A percentile compares a stretch with the other conserved stretches of the same genome.
phyloP scores from a whole-genome alignment of 805 yeast genomes.

The Priceomyces fermenticarens region DNA sequence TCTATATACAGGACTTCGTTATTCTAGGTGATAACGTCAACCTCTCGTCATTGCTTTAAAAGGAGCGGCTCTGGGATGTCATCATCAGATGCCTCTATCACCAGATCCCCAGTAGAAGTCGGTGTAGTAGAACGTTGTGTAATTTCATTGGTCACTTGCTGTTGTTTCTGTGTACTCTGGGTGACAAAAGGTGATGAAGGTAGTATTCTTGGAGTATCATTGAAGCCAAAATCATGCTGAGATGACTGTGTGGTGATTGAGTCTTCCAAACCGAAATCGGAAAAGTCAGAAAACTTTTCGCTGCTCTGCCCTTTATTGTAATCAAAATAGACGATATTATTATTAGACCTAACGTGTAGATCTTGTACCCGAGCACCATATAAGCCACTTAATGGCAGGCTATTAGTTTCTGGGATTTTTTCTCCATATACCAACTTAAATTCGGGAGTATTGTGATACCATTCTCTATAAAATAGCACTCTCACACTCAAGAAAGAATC shows the following conservation, averaged over 20 bases:
- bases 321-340: conserved; percentile 20
- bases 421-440: conserved; percentile 7
- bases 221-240: background rate
- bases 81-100: conserved; percentile 33
- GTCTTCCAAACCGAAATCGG: background rate
- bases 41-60: background rate
- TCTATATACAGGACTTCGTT: conserved; percentile 1
- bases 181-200: conserved; percentile 1
- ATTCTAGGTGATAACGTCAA: background rate
- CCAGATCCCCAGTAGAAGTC: conserved; percentile 12
- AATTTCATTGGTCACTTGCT: no score
- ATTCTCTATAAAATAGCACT: conserved; percentile 32
- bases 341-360: conserved; percentile 1
- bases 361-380: conserved; percentile 13
- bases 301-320: conserved; percentile 8
- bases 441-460: conserved; percentile 24
- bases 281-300: conserved; percentile 11
- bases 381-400: conserved; percentile 11
- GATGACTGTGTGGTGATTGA: background rate
- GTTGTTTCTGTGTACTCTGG: no score
- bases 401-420: conserved; percentile 3
- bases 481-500: conserved; percentile 21
- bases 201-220: background rate
- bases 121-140: background rate
- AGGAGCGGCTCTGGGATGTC: conserved; percentile 11